Evolutionary conservation across 129 eudicot species (phyloP), one percentile per base, ranked within the genome.

Genomic region (Smallanthus sonchifolius): DNA sequence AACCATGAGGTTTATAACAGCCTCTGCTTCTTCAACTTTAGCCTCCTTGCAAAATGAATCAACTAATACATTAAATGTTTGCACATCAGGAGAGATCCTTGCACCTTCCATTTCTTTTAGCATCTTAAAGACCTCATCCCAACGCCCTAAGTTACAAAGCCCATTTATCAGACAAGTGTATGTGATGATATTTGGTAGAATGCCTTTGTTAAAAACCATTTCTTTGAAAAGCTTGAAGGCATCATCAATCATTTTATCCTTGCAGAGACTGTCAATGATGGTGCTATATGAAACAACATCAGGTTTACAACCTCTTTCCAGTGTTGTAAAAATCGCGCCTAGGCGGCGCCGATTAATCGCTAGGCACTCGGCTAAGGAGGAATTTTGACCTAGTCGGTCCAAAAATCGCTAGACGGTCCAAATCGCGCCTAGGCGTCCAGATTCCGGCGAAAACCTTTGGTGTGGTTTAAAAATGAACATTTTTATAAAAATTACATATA

Each of bases 31-130:
- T 19, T 77, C 43, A 0, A 77, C 48, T 63, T 6, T 62, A 49
- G 81, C 76, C 40, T 76, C 57, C 40, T 83, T 82, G 75, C 90
- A 72, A 30, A 63, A 49, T 7, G 83, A 75, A 77, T 83, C 83
- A 20, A 86, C 57, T 68, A 83, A 34, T 17, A 63, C 40, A 52
- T 5, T 77, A 49, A 45, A 77, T 1, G 85, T 73, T 0, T 2
- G 15, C 2, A 48, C 59, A 64, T 80, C 14, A 0, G 73, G 73
- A 39, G 61, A 48, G 0, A 79, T 38, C 4, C 62, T 54, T 28
- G 2, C 17, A 35, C 36, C 44, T 30, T 43, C 56, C 85, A 84
- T 77, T 7, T 77, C 57, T 28, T 24, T 54, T 6, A 54, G 36
- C 49, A 36, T 36, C 35, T 40, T 13, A 9, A 11, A 10, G 37